Evolutionary conservation across 108 stramenopile species (phyloP), one percentile per base, ranked within the genome.

Genomic region (Chaetoceros tenuissimus): DNA sequence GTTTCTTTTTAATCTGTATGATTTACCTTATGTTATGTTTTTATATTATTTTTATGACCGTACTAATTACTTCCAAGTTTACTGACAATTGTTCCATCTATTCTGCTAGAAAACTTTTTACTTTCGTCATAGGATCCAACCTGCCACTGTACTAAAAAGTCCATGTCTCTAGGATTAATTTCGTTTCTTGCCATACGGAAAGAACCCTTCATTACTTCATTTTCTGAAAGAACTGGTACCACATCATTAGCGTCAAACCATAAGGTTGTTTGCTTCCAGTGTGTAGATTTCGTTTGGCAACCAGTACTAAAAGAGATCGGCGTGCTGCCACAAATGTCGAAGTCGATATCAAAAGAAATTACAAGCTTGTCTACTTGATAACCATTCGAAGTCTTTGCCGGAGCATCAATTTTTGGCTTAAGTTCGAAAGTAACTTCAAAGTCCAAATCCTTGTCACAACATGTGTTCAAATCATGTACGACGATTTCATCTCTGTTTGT

Each of bases 211-310:
- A 77, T 55, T 2, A 64, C 50, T 31, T 69, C 67, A 17, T 31
- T 54, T 44, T 45, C 57, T 16, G 29, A 47, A 60, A 78, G 57
- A 24, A 55, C 51, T 24, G 77, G 77, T 21, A 69, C 55, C 18
- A 64, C 73, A 56, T 73, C 57, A 18, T 67, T 28, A 13, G 73
- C 57, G 55, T 78, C 72, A 53, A 78, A 71, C 77, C 77, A 94
- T 29, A 94, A 77, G 18, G 84, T 72, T n/a, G 83, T 75, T 50
- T 90, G 89, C 60, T 94, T 91, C 92, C 92, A 94, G 67, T 94
- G 92, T 29, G 92, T 94, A 51, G 84, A 80, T 56, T 69, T 50
- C 18, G 66, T 77, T 60, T 78, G 77, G 19, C 87, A 85, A 16
- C 83, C 85, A 3, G 92, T 94, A 51, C 80, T 80, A 52, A 94